Evolutionary conservation across 2,329 filamentous ascomycete genomes (phyloP).

Genomic region (Didymella keratinophila): DNA sequence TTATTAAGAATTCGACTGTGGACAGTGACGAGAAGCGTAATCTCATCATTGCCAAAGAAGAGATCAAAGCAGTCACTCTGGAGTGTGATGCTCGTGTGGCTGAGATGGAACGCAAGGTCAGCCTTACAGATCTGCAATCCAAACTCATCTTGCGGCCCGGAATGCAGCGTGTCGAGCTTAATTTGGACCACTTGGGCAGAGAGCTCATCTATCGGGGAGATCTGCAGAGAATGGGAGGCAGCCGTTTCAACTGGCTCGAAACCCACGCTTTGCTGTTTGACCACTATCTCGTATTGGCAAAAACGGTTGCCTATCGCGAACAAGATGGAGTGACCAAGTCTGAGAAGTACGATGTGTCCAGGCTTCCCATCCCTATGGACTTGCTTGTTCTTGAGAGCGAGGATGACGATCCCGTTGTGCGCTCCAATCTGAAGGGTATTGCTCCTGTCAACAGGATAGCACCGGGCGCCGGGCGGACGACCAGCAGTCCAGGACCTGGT

Average conservation of each 20-base stretch:
- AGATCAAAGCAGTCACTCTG: constrained; percentile 86
- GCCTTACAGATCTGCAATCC: constrained; percentile 80
- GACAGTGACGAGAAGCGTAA: constrained; percentile 93
- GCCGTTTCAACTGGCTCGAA: constrained; percentile 91
- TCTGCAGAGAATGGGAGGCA: constrained; percentile 85
- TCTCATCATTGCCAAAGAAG: constrained; percentile 81
- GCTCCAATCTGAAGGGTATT: constrained; percentile 74
- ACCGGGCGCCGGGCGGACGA: constrained; percentile 60
- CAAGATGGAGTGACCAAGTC: constrained; percentile 76
- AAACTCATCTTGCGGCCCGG: constrained; percentile 87
- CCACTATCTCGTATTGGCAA: constrained; percentile 93
- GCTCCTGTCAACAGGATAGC: constrained; percentile 60
- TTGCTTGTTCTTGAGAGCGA: constrained; percentile 90
- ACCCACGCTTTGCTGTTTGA: constrained; percentile 94
- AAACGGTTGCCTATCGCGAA: constrained; percentile 73
- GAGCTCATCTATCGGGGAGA: constrained; percentile 90
- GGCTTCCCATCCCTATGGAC: constrained; percentile 96
- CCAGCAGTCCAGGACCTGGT: constrained; percentile 52
- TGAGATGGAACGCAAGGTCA: constrained; percentile 90
- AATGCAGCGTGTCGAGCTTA: constrained; percentile 84
- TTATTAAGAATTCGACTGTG: constrained; percentile 80
- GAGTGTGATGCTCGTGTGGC: constrained; percentile 94
- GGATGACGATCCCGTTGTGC: constrained; percentile 89
- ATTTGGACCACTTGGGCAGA: constrained; percentile 91
- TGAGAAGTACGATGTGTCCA: constrained; percentile 88